Conservation (phyloP, 1,284 basidiomycete genomes). For the Trametes versicolor region DNA sequence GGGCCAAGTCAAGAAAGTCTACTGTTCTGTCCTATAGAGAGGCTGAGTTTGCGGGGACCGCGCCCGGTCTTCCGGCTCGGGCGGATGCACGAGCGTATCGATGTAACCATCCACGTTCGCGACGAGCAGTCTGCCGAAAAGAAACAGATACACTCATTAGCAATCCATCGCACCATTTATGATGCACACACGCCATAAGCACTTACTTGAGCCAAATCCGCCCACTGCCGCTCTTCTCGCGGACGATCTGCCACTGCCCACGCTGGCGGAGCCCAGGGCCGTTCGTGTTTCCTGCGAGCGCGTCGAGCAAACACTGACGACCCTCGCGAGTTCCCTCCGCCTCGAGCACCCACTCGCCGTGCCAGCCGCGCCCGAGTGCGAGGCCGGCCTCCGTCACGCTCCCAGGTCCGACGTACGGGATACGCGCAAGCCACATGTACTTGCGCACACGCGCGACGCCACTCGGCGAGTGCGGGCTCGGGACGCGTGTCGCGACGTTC, state of each 20-base stretch:
- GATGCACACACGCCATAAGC: slow-evolving; percentile 32
- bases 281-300: slow-evolving; percentile 39
- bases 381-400: slow-evolving; percentile 43
- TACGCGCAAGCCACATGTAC: slow-evolving; percentile 68
- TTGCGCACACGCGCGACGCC: slow-evolving; percentile 66
- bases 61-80: slow-evolving; percentile 29
- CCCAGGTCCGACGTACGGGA: slow-evolving; percentile 52
- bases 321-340: slow-evolving; percentile 79
- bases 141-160: background rate
- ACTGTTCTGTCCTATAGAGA: slow-evolving; percentile 24
- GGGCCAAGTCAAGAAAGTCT: background rate
- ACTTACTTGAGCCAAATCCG: slow-evolving; percentile 78
- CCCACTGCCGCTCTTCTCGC: slow-evolving; percentile 66
- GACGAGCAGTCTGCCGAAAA: slow-evolving; percentile 23
- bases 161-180: background rate
- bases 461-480: slow-evolving; percentile 63
- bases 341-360: slow-evolving; percentile 79
- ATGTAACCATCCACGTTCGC: slow-evolving; percentile 36
- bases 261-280: slow-evolving; percentile 47
- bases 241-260: slow-evolving; percentile 64
- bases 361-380: slow-evolving; percentile 72
- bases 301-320: slow-evolving; percentile 61
- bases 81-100: slow-evolving; percentile 33
- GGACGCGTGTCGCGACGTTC: slow-evolving; percentile 54
- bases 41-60: background rate